Evolutionary conservation across 2,329 filamentous ascomycete species (phyloP), one percentile per base, ranked within the genome.

Genomic region (Clarireedia homoeocarpa): DNA sequence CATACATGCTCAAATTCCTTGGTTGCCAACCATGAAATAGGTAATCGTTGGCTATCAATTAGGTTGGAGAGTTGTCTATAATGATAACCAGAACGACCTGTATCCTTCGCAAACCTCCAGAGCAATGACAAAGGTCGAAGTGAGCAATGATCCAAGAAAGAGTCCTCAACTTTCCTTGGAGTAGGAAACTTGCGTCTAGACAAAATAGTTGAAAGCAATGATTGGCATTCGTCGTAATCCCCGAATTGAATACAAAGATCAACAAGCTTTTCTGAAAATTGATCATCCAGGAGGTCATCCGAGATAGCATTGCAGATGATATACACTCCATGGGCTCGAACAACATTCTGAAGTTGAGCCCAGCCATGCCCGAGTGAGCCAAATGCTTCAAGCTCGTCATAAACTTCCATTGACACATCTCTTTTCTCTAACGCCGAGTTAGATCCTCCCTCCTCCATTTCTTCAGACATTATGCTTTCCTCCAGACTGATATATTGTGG

Each of bases 351-450:
- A 1, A 81, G 69, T 57, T 75, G 72, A 53, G 65, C 73, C 75
- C 77, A 80, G 14, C 77, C 77, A 30, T 65, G 58, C 2, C 67
- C 67, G 1, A 64, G 62, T 20, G 70, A 66, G 6, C 75, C 75
- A 2, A 78, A 62, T 2, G 67, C 60, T 60, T 81, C 77, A 15
- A 81, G 62, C 15, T 79, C 73, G 46, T 73, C 70, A 59, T 81
- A 81, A 23, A 79, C 70, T 4, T 75, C 70, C 14, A 71, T 69
- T 0, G 76, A 74, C 5, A 74, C 69, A 45, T 74, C 65, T 17
- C 72, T 67, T 6, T 65, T 65, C 15, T 64, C 55, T 17, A 70
- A 64, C 10, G 64, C 59, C 30, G 63, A 65, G 57, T 62, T 66
- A 40, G 70, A 71, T 2, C 73, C 74, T 12, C 69, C 67, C 42